Conservation (phyloP, 2,329 filamentous ascomycete genomes). For the Botrytis medusae region DNA sequence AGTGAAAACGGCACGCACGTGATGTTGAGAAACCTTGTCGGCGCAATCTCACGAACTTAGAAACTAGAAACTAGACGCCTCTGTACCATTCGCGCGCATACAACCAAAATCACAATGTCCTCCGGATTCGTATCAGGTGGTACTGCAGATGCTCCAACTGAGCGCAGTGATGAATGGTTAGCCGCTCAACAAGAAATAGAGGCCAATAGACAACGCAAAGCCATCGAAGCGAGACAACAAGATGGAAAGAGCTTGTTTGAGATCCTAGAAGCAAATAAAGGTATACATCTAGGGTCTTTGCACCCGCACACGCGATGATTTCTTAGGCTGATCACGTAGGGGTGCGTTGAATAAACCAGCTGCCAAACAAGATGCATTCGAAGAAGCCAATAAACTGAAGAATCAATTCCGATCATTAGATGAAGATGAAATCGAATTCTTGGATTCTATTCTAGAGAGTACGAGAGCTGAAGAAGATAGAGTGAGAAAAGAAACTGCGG, state of each 20-base stretch:
- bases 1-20: neutral
- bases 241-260: conserved; percentile 66
- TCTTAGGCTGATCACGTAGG: conserved; percentile 39
- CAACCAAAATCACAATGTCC: conserved; percentile 42
- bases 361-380: conserved; percentile 79
- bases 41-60: conserved; percentile 5
- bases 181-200: conserved; percentile 43
- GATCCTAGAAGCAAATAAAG: conserved; percentile 78
- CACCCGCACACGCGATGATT: conserved; percentile 6
- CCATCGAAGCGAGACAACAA: conserved; percentile 43
- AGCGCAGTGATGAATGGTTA: conserved; percentile 42
- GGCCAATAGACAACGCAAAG: conserved; percentile 36
- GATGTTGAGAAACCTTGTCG: neutral
- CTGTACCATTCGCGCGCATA: conserved; percentile 15
- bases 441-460: conserved; percentile 58
- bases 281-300: conserved; percentile 42
- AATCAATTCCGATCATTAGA: conserved; percentile 79
- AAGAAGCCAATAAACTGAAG: conserved; percentile 67
- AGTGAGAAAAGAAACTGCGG: conserved; percentile 55
- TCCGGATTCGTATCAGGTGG: conserved; percentile 53
- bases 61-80: neutral
- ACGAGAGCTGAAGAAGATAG: conserved; percentile 55
- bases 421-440: conserved; percentile 75
- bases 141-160: conserved; percentile 45
- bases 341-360: conserved; percentile 47